phyloP scores from a whole-genome alignment of 352 stramenopile species.

The Globisporangium parvum region DNA sequence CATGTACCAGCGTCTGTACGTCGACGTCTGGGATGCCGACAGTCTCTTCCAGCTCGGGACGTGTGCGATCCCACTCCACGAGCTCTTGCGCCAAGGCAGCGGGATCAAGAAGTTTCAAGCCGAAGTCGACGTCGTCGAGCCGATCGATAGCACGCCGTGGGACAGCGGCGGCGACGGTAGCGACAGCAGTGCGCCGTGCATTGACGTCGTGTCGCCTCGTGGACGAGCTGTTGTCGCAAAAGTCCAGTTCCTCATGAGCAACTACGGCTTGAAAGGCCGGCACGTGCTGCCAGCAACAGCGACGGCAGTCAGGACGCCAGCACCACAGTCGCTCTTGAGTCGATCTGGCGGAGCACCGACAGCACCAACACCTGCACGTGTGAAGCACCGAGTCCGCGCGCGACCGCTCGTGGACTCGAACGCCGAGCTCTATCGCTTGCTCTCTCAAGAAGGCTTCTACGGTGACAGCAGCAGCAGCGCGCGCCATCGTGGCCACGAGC shows the following conservation, averaged over 20 bases:
- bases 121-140: slow-evolving; percentile 56
- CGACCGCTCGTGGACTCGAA: slow-evolving; percentile 67
- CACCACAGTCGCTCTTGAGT: background rate
- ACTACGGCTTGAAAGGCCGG: slow-evolving; percentile 71
- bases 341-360: background rate
- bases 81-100: slow-evolving; percentile 87
- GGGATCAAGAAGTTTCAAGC: slow-evolving; percentile 86
- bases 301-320: slow-evolving; percentile 5
- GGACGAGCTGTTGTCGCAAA: slow-evolving; percentile 32
- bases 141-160: slow-evolving; percentile 14
- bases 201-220: background rate
- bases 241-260: slow-evolving; percentile 86
- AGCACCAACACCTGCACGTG: slow-evolving; percentile 9
- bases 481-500: background rate
- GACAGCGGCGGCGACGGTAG: background rate
- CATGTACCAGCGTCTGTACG: slow-evolving; percentile 70
- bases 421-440: slow-evolving; percentile 53
- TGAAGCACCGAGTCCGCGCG: slow-evolving; percentile 70
- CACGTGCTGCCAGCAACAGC: slow-evolving; percentile 11
- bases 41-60: slow-evolving; percentile 87
- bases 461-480: slow-evolving; percentile 1
- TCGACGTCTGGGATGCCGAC: slow-evolving; percentile 93
- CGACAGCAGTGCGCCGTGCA: background rate
- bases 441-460: slow-evolving; percentile 67
- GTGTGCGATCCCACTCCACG: slow-evolving; percentile 76